Evolutionary conservation across 2,329 filamentous ascomycete species (phyloP), one percentile per base, ranked within the genome.

Genomic region (Fusarium piperis): DNA sequence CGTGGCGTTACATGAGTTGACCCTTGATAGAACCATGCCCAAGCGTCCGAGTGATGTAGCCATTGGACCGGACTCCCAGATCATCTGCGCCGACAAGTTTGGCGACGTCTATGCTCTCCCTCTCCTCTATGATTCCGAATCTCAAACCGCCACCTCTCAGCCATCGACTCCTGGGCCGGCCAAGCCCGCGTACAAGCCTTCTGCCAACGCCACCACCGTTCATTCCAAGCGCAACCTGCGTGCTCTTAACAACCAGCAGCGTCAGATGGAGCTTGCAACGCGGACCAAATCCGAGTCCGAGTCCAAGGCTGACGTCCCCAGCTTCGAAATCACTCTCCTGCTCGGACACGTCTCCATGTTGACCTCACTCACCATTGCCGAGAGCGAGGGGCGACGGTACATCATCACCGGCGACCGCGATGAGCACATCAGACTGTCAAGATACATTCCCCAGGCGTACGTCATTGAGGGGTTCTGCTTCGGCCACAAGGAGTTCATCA

Each of bases 341-440:
- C 89, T 99, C 1, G 96, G 96, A 13, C 96, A 99, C 81, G 96
- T 99, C 15, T 98, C 95, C 1, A 93, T 98, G 89, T 89, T 99
- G 56, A 98, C 95, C 2, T 91, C 94, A 76, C 80, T 98, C 58
- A 81, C 85, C 3, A 85, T 90, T 44, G 86, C 85, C 7, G 83
- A 77, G 78, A 85, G 72, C 69, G 83, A 73, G 66, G 80, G 74
- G 26, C 79, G 80, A 30, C 80, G 80, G 16, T 89, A 89, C 72
- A 87, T 90, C 77, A 71, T 90, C 72, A 89, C 88, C 0, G 84
- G 83, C 7, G 86, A 90, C 70, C 84, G 88, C 13, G 88, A 89
- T 77, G 85, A 90, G 72, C 96, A 99, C 81, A 95, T 99, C 77
- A 92, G 96, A 38, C 86, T 98, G 20, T 97, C 94, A 55, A 89